Evolutionary conservation across 2,329 filamentous ascomycete species (phyloP).

Genomic region (Calonectria hawksworthii): DNA sequence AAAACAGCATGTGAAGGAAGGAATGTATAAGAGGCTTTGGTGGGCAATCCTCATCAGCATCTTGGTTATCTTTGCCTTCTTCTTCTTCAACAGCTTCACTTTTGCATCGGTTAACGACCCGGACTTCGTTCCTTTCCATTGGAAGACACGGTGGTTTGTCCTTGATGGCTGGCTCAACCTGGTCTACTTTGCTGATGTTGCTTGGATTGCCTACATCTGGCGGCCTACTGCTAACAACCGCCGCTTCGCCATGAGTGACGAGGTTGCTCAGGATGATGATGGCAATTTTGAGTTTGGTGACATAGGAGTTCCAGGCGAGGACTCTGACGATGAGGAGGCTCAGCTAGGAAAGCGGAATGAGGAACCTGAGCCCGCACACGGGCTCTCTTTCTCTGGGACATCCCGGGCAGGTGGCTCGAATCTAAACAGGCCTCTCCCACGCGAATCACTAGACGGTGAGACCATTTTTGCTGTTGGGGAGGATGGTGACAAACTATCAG

Average conservation of each 20-base stretch:
- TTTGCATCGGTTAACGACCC: conserved; percentile 89
- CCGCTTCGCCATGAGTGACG: conserved; percentile 98
- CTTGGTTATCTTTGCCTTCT: conserved; percentile 96
- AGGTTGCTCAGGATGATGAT: conserved; percentile 98
- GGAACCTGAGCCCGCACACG: conserved; percentile 42
- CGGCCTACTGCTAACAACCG: conserved; percentile 96
- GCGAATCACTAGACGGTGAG: conserved; percentile 82
- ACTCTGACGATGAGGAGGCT: conserved; percentile 71
- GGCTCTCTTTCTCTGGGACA: conserved; percentile 40
- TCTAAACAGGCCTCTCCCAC: conserved; percentile 56
- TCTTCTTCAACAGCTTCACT: conserved; percentile 97
- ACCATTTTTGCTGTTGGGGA: conserved; percentile 97
- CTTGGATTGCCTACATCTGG: conserved; percentile 96
- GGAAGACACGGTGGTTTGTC: conserved; percentile 98
- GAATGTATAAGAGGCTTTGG: conserved; percentile 99
- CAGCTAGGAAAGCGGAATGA: conserved; percentile 57
- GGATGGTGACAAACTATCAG: conserved; percentile 82
- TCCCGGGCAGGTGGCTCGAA: conserved; percentile 40
- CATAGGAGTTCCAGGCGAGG: conserved; percentile 79
- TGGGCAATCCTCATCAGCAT: conserved; percentile 96
- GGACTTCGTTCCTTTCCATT: conserved; percentile 95
- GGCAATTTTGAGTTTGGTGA: conserved; percentile 95
- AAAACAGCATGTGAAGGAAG: conserved; percentile 92
- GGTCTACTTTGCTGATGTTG: conserved; percentile 94
- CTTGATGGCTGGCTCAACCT: conserved; percentile 97